Base-by-base conservation (phyloP, 2,329 filamentous ascomycete species). In the Penicillium hesseltinei region DNA sequence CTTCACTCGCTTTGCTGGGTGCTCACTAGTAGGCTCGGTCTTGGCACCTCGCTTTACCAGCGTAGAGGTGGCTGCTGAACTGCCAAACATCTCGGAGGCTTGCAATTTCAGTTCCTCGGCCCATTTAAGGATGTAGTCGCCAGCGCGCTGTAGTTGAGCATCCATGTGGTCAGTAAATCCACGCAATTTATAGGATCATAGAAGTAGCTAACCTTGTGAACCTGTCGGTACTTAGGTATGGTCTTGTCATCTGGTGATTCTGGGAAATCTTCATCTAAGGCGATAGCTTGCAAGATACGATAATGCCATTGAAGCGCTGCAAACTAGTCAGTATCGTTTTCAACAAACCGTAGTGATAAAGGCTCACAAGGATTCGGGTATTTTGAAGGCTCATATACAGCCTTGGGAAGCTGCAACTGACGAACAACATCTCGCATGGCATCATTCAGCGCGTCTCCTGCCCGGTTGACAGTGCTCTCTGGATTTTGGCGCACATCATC, bases 261-360 rank as follows among this genome's bases (percentile, higher is more conserved):
- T 0, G 92, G 92, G 1, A 96, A 78, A 64, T 97, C 92, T 71
- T 99, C 94, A 36, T 96, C 92, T 0, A 99, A 81, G 0, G 94
- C 94, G 56, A 97, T 82, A 7, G 90, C 89, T 75, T 99, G 94
- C 0, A 99, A 79, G 45, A 99, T 96, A 60, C 86, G 88, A 79
- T 97, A 99, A 77, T 97, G 94, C 92, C 93, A 99, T 76, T 99
- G 94, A 25, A 99, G 80, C 9, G 90, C 84, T 70, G 49, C 3
- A 8, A 17, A 10, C 11, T 15, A 5, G 15, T 62, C 35, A 62
- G 62, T 33, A 38, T n/a, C n/a, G 2, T 21, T 4, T 8, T 9
- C 17, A 21, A 29, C 5, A 17, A 13, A 23, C 1, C 0, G n/a
- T 10, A n/a, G 40, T 21, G 8, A 38, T 2, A 25, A 13, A 39